Conservation (phyloP, 2,329 filamentous ascomycete genomes). For the Aspergillus arachidicola region DNA sequence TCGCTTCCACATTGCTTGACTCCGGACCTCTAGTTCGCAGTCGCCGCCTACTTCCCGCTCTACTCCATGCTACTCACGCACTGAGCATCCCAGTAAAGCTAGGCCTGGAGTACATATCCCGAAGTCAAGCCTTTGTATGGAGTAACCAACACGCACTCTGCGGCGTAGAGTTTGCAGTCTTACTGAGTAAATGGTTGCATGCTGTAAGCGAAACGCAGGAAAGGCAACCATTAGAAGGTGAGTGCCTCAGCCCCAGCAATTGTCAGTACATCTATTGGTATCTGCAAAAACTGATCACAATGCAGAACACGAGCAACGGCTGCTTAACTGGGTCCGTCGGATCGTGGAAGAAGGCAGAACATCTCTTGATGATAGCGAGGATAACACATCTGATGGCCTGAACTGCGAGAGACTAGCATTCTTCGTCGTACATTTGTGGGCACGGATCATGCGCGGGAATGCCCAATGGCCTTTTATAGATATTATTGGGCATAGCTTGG, state of each 20-base stretch:
- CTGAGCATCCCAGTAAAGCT: conserved; percentile 55
- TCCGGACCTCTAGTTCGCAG: conserved; percentile 54
- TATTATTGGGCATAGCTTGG: conserved; percentile 44
- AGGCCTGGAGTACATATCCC: conserved; percentile 24
- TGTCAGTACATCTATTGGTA: background rate
- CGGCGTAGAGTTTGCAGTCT: conserved; percentile 27
- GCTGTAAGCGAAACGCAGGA: conserved; percentile 11
- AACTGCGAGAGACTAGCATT: conserved; percentile 18
- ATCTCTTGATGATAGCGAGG: conserved; percentile 17
- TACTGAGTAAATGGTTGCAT: conserved; percentile 28
- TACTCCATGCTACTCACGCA: conserved; percentile 68
- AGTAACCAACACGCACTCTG: conserved; percentile 30
- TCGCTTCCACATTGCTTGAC: conserved; percentile 34
- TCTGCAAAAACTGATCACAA: background rate
- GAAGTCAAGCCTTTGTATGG: conserved; percentile 25
- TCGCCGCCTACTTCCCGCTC: conserved; percentile 62
- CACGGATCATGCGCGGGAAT: conserved; percentile 28
- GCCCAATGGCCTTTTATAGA: conserved; percentile 49
- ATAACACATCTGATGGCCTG: background rate
- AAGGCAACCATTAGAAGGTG: conserved; percentile 13
- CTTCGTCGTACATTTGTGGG: conserved; percentile 24
- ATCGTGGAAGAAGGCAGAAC: conserved; percentile 26
- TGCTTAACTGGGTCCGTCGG: conserved; percentile 22
- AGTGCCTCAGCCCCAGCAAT: background rate
- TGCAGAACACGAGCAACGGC: conserved; percentile 18